Evolutionary conservation across 2,329 filamentous ascomycete genomes (phyloP).

Genomic region (Fusarium liriodendri): DNA sequence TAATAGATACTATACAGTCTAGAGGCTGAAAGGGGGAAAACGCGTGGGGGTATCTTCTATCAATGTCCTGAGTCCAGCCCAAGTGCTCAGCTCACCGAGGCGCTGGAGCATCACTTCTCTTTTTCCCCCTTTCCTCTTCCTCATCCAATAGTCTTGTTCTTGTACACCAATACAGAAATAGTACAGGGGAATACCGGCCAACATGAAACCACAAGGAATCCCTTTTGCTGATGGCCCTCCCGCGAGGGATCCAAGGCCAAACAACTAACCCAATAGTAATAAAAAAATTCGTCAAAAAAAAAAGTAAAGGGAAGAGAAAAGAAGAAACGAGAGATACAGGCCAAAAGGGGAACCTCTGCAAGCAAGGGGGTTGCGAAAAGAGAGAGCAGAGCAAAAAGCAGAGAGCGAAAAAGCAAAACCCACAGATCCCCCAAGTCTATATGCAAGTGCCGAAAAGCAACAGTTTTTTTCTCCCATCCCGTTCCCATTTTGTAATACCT

Average conservation of each 20-base stretch:
- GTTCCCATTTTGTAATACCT: constrained; percentile 41
- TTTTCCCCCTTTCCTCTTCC: constrained; percentile 26
- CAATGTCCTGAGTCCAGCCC: constrained; percentile 48
- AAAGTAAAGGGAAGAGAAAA: constrained; percentile 25
- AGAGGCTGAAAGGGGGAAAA: constrained; percentile 38
- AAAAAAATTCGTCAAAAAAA: constrained; percentile 13
- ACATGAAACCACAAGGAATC: constrained; percentile 26
- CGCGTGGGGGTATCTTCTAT: constrained; percentile 48
- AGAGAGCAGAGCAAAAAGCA: constrained; percentile 8
- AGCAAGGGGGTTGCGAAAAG: constrained; percentile 32
- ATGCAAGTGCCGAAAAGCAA: constrained; percentile 42
- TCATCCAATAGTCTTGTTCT: constrained; percentile 39
- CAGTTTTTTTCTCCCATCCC: constrained; percentile 38
- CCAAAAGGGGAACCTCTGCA: constrained; percentile 23
- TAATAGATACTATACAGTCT: constrained; percentile 44
- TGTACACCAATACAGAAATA: constrained; percentile 42
- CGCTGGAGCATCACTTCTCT: constrained; percentile 34
- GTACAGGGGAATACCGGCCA: constrained; percentile 31
- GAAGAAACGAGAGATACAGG: constrained; percentile 30
- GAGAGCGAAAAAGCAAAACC: constrained; percentile 24
- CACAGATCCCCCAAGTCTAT: constrained; percentile 42
- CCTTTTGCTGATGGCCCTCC: constrained; percentile 32
- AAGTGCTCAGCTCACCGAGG: constrained; percentile 39
- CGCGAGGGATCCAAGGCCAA: constrained; percentile 35
- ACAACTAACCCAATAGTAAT: constrained; percentile 5